Conservation (phyloP, 371 early-diverging fungal genomes). For the Rhizopus sp. region DNA sequence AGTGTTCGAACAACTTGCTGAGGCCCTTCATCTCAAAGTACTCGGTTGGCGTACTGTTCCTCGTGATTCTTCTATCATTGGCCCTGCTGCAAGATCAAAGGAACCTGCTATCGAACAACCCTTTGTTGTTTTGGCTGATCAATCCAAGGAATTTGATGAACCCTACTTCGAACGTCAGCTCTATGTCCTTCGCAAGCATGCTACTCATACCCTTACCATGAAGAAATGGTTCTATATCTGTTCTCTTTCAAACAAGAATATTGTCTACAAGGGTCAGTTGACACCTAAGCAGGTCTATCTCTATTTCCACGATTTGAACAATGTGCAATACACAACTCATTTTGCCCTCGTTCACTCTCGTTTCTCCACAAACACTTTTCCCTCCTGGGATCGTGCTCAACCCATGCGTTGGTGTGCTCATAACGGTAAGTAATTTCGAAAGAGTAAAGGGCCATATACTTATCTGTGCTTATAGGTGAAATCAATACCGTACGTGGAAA, state of each 20-base stretch:
- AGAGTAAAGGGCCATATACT: not conserved
- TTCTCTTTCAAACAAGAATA: conserved; percentile 89
- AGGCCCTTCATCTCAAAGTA: conserved; percentile 69
- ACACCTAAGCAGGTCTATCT: conserved; percentile 92
- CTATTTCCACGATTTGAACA: conserved; percentile 88
- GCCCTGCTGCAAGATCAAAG: conserved; percentile 83
- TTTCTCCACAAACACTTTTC: conserved; percentile 98
- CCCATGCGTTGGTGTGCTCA: conserved; percentile 97
- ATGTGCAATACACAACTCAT: conserved; percentile 79
- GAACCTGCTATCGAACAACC: conserved; percentile 96
- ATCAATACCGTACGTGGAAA: conserved; percentile 98
- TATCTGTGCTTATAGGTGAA: conserved; percentile 65
- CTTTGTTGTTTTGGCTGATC: conserved; percentile 67
- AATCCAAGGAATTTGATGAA: conserved; percentile 59
- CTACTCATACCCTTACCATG: conserved; percentile 77
- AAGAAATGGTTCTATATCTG: conserved; percentile 95
- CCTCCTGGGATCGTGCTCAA: conserved; percentile 97
- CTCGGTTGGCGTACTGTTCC: conserved; percentile 94
- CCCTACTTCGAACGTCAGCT: conserved; percentile 84
- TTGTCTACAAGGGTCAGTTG: conserved; percentile 95
- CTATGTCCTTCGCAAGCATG: conserved; percentile 87
- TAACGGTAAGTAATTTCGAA: conserved; percentile 74
- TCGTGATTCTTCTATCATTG: conserved; percentile 81
- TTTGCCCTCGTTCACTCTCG: conserved; percentile 97
- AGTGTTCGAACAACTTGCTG: conserved; percentile 78